Evolutionary conservation across 495 filamentous ascomycete species (phyloP), one percentile per base, ranked within the genome.

Genomic region (Halenospora varia): DNA sequence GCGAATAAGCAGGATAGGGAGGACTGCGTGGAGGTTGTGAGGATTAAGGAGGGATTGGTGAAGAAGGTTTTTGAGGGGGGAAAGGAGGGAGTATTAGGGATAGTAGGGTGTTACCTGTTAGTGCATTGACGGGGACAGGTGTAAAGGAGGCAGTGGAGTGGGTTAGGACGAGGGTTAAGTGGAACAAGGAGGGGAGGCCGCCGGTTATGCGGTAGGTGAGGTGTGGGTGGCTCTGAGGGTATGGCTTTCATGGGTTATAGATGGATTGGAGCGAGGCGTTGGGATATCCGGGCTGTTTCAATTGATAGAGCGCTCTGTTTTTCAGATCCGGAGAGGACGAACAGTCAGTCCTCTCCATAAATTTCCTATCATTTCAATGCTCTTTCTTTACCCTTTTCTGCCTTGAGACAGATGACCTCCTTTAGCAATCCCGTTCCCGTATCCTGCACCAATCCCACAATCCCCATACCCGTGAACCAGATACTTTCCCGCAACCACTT

Each of bases 1-100:
- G 94, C 94, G 41, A 98, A 98, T 68, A 98, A 98, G 70, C 94
- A 98, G 71, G 94, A 98, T 70, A 77, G 93, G 2, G 94, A 98
- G 68, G 95, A 97, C 70, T 96, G 93, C 63, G 88, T 97, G 46
- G 95, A 98, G 77, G 95, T 97, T 2, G 92, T 97, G 26, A 77
- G 90, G 55, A 94, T 97, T 67, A 98, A 98, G 76, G 94, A 98
- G 70, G 93, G 94, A 0, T 76, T 98, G 18, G 90, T 96, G 45
- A 84, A 92, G 68, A 88, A 87, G 71, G 92, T 97, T 9, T 94
- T 97, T 71, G 91, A 97, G 73, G 92, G 95, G 2, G 91, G 65
- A 88, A 90, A 67, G 90, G 91, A 0, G 82, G 78, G 9, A 87
- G 85, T 53, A 88, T 96, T 40, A 79, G 92, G 55, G 94, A 98